Evolutionary conservation across 352 stramenopile species (phyloP), one percentile per base, ranked within the genome.

Genomic region (Phytophthora citrophthora): DNA sequence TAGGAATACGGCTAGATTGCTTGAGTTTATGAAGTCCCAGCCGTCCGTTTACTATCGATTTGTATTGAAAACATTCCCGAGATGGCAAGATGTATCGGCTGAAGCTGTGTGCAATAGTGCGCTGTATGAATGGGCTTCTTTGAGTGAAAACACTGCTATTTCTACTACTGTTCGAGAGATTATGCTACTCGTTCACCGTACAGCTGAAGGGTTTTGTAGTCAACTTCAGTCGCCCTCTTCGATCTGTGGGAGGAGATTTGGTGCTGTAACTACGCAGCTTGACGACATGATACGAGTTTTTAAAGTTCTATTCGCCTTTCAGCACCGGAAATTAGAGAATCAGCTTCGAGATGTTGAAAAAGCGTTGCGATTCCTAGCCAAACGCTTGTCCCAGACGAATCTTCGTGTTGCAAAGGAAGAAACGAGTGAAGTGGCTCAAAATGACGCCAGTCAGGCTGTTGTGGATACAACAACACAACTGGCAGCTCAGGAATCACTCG

Each of bases 271-370:
- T 4, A 81, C 80, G 1, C 57, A 52, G 4, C 76, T 86, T 15
- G 81, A 86, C 36, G 81, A 88, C 16, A 76, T 87, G 45, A 36
- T 88, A 44, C 29, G 57, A 1, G 53, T 77, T 0, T 81, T 90
- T 18, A 76, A 77, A 45, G 49, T 74, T 24, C 16, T 86, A 3
- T 85, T 81, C 49, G 36, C 64, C n/a, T 82, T 80, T 11, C 81
- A 90, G 16, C 62, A 72, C 8, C 18, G 31, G 26, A 83, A 90
- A 40, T 32, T 78, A 8, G 53, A 64, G 16, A 49, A 56, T 3
- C 20, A 67, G 18, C 40, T 64, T 2, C 32, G 41, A 0, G 29
- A 61, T 4, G 32, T 78, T 10, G 16, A 38, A 15, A 62, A 62
- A 26, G 66, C 51, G 1, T n/a, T 80, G 2, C 18, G 34, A 8